phyloP scores from a whole-genome alignment of 2,329 filamentous ascomycete genomes.

The Xylaria sp. region DNA sequence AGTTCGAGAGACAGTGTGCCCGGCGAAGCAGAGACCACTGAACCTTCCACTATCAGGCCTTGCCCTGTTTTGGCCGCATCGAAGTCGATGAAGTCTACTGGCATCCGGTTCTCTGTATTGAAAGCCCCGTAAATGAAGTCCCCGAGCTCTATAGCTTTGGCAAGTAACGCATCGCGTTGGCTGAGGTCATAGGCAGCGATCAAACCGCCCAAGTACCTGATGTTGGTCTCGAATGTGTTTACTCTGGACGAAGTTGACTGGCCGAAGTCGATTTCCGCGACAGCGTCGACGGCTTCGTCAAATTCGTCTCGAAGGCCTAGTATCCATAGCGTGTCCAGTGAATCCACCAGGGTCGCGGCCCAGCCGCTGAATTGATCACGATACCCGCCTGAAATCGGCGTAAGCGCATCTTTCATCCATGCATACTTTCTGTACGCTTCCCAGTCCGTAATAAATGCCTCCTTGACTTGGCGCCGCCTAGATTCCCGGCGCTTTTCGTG shows the following conservation, averaged over 20 bases:
- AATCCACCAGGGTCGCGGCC: slow-evolving; percentile 64
- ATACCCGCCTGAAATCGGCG: slow-evolving; percentile 56
- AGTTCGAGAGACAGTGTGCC: slow-evolving; percentile 80
- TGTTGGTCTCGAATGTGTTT: slow-evolving; percentile 59
- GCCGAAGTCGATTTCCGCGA: slow-evolving; percentile 60
- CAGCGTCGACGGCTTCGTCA: slow-evolving; percentile 58
- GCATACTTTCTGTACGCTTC: slow-evolving; percentile 59
- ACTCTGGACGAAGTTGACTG: slow-evolving; percentile 50
- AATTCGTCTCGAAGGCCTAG: slow-evolving; percentile 63
- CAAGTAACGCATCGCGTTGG: slow-evolving; percentile 53
- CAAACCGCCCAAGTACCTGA: slow-evolving; percentile 58
- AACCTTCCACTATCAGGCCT: slow-evolving; percentile 49
- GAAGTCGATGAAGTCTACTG: slow-evolving; percentile 61
- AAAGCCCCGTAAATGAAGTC: slow-evolving; percentile 59
- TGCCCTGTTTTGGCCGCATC: slow-evolving; percentile 52
- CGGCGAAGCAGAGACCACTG: slow-evolving; percentile 58
- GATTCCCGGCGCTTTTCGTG: slow-evolving; percentile 35
- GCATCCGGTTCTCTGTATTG: slow-evolving; percentile 59
- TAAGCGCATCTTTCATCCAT: slow-evolving; percentile 61
- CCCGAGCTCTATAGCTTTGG: slow-evolving; percentile 58
- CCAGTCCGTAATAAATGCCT: slow-evolving; percentile 54
- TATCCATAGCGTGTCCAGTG: slow-evolving; percentile 62
- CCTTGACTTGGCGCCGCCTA: slow-evolving; percentile 50
- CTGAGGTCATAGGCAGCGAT: slow-evolving; percentile 56
- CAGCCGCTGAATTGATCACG: slow-evolving; percentile 62